Percentiles rank a stretch among this genome's conserved stretches.
Conservation (phyloP, 805 yeast genomes). For the Tetrapisispora namnaoensis region DNA sequence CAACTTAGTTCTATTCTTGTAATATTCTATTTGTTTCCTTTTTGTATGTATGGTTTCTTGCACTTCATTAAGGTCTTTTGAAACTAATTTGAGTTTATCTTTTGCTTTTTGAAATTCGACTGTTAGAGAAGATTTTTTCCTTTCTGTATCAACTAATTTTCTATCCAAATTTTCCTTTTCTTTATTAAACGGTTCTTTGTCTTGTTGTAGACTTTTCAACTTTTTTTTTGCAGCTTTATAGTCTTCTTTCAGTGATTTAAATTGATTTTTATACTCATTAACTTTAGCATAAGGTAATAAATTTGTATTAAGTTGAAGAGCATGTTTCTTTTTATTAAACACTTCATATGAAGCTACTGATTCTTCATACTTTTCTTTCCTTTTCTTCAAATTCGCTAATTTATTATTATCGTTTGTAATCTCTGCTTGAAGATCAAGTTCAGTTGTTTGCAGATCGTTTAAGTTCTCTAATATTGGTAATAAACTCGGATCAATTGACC, state of each 20-base stretch:
- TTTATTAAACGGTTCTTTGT: conserved; percentile 20
- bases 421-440: conserved; percentile 32
- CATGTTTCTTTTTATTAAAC: conserved; percentile 37
- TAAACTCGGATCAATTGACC: conserved; percentile 63
- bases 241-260: conserved; percentile 21
- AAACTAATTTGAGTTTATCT: not conserved
- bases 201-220: conserved; percentile 17
- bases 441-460: conserved; percentile 39
- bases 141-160: conserved; percentile 16
- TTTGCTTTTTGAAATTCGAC: conserved; percentile 5
- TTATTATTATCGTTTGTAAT: conserved; percentile 23
- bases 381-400: conserved; percentile 28
- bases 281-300: conserved; percentile 41
- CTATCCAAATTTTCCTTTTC: conserved; percentile 27
- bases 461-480: conserved; percentile 47
- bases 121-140: conserved; percentile 6
- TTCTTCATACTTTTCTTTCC: conserved; percentile 34
- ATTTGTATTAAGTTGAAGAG: conserved; percentile 39
- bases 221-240: conserved; percentile 23
- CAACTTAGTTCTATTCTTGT: conserved; percentile 14
- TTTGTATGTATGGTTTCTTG: conserved; percentile 12
- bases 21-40: conserved; percentile 13
- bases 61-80: conserved; percentile 11
- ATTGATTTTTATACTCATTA: conserved; percentile 30
- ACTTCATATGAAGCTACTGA: conserved; percentile 41